Percentiles rank a stretch among this genome's conserved stretches.
Conservation (phyloP, 164 flowering plant species). For the Brasenia schreberi region DNA sequence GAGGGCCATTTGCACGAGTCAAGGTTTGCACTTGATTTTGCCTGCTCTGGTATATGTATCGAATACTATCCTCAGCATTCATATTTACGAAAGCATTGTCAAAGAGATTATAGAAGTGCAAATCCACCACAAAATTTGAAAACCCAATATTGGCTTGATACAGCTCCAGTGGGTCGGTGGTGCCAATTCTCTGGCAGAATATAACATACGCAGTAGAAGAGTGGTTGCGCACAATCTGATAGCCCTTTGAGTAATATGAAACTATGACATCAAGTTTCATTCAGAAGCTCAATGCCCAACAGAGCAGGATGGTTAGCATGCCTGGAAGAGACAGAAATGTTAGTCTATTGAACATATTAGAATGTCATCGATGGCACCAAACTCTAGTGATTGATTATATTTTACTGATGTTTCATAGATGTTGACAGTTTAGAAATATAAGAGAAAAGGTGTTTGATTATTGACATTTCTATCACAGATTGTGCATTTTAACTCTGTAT, state of each 20-base stretch:
- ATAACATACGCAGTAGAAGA: constrained; percentile 62
- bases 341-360: not conserved
- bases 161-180: constrained; percentile 74
- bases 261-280: constrained; percentile 54
- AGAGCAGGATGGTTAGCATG: constrained; percentile 66
- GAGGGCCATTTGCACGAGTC: constrained; percentile 61
- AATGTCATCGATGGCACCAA: not conserved
- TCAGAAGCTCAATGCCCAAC: constrained; percentile 77
- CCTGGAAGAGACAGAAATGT: constrained; percentile 20
- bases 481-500: no score
- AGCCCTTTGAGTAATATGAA: constrained; percentile 64
- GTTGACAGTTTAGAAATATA: no score
- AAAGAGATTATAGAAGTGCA: constrained; percentile 85
- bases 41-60: constrained; percentile 52
- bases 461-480: no score
- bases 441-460: no score
- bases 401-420: no score
- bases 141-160: constrained; percentile 51
- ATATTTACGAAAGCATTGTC: constrained; percentile 43
- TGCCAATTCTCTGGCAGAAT: constrained; percentile 81
- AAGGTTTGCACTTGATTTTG: constrained; percentile 44
- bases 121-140: constrained; percentile 58
- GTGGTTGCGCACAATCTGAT: constrained; percentile 57
- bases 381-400: no score
- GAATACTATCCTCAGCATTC: constrained; percentile 48